A percentile compares a stretch with the other conserved stretches of the same genome.
These are phyloP conservation scores for Coix lacrymajobi DNA, from an alignment of 176 grass and related monocot species.

Conservation along the genomic window DNA sequence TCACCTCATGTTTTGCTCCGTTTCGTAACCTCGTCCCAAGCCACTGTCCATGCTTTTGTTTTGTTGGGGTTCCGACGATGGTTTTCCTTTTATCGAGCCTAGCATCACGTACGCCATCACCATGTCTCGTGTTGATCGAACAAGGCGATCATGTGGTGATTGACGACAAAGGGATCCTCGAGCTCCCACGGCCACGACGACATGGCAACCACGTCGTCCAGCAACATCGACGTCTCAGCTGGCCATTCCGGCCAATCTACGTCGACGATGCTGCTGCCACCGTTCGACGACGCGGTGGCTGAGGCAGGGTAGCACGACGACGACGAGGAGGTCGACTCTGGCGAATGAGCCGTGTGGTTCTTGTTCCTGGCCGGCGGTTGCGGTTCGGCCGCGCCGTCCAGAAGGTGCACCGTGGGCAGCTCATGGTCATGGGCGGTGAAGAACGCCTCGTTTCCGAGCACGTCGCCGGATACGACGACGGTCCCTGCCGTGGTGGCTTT, in stretches of 20 bases:
- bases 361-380: neutral
- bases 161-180: conserved; percentile 45
- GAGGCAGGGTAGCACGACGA: conserved; percentile 15
- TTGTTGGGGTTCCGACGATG: no score
- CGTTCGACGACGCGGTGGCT: conserved; percentile 16
- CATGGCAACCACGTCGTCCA: conserved; percentile 49
- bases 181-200: conserved; percentile 17
- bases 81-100: no score
- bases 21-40: no score
- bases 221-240: conserved; percentile 57
- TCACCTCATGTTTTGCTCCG: no score
- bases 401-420: conserved; percentile 32
- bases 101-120: neutral
- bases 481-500: neutral
- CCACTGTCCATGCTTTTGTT: no score
- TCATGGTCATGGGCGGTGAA: conserved; percentile 48
- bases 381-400: conserved; percentile 38
- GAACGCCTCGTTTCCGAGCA: conserved; percentile 16
- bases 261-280: conserved; percentile 11
- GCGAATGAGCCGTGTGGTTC: neutral
- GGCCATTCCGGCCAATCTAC: conserved; percentile 42
- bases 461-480: neutral
- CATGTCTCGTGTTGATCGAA: conserved; percentile 42
- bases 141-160: conserved; percentile 53
- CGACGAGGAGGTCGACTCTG: conserved; percentile 13